Evolutionary conservation across 208 protist species (phyloP).

Genomic region (Crithidia mellificae): DNA sequence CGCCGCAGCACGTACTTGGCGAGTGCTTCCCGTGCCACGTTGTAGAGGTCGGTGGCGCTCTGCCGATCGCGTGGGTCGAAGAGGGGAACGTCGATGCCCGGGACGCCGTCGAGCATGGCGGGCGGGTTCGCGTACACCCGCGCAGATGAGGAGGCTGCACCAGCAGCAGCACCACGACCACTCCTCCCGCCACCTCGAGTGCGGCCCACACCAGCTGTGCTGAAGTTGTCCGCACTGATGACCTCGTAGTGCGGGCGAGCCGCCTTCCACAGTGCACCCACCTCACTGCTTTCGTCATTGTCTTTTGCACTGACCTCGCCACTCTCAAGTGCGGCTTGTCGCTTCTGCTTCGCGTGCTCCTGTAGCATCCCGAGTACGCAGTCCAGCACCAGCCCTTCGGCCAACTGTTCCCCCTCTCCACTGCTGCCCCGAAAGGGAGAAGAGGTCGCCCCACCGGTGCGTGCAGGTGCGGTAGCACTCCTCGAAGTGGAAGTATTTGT

Average conservation of each 20-base stretch:
- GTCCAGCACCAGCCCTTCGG: slow-evolving; percentile 25
- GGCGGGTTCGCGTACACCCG: slow-evolving; percentile 13
- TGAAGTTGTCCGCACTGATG: slow-evolving; percentile 54
- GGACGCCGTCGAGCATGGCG: neutral
- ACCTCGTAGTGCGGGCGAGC: slow-evolving; percentile 40
- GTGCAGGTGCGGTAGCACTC: neutral
- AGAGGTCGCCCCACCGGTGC: neutral
- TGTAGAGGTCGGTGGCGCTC: slow-evolving; percentile 48
- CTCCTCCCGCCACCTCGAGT: neutral
- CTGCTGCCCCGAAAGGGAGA: neutral
- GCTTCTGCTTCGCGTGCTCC: slow-evolving; percentile 13
- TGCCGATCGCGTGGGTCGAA: slow-evolving; percentile 36
- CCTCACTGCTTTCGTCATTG: neutral
- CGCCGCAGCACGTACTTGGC: slow-evolving; percentile 73
- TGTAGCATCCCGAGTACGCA: slow-evolving; percentile 28
- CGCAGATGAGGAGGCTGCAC: slow-evolving; percentile 41
- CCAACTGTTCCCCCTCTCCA: slow-evolving; percentile 9
- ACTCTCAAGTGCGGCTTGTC: neutral
- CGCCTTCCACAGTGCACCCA: slow-evolving; percentile 4
- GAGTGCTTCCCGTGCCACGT: slow-evolving; percentile 50
- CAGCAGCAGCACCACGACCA: neutral
- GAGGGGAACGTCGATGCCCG: slow-evolving; percentile 21
- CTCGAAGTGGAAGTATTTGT: neutral
- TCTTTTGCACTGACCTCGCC: neutral
- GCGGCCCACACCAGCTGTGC: neutral